phyloP scores from a whole-genome alignment of 345 rosid genomes.

The Atalantia buxifolia region DNA sequence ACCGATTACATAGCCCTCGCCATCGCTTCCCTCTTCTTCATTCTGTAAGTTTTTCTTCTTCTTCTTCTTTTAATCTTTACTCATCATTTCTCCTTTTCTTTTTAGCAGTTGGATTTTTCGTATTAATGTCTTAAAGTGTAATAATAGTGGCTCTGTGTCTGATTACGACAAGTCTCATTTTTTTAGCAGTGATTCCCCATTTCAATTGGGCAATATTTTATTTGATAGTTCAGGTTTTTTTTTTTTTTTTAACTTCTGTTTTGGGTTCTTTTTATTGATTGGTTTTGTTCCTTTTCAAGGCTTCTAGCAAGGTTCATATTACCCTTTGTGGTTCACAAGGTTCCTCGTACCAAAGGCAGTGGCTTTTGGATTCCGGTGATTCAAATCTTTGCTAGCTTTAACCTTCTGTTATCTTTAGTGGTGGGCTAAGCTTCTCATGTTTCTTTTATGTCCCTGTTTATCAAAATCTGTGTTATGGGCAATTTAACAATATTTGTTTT shows the following conservation, averaged over 20 bases:
- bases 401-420: slow-evolving; percentile 58
- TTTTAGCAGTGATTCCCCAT: neutral
- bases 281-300: slow-evolving; percentile 35
- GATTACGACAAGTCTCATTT: neutral
- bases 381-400: slow-evolving; percentile 77
- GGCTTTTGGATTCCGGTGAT: slow-evolving; percentile 86
- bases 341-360: slow-evolving; percentile 70
- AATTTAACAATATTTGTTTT: neutral
- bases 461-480: neutral
- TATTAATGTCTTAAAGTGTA: neutral
- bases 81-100: neutral
- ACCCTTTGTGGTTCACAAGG: slow-evolving; percentile 63
- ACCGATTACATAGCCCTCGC: slow-evolving; percentile 72
- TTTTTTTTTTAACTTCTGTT: neutral
- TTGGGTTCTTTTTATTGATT: neutral
- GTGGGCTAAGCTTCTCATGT: slow-evolving; percentile 26
- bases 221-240: too few relatives aligned
- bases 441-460: neutral
- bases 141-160: neutral
- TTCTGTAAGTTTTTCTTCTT: slow-evolving; percentile 43
- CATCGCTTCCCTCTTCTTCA: slow-evolving; percentile 49
- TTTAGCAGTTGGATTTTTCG: neutral
- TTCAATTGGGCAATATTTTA: neutral
- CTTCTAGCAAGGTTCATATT: slow-evolving; percentile 53
- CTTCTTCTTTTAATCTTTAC: neutral